phyloP scores from a whole-genome alignment of 164 flowering plant species.

The Vitis rupestris region DNA sequence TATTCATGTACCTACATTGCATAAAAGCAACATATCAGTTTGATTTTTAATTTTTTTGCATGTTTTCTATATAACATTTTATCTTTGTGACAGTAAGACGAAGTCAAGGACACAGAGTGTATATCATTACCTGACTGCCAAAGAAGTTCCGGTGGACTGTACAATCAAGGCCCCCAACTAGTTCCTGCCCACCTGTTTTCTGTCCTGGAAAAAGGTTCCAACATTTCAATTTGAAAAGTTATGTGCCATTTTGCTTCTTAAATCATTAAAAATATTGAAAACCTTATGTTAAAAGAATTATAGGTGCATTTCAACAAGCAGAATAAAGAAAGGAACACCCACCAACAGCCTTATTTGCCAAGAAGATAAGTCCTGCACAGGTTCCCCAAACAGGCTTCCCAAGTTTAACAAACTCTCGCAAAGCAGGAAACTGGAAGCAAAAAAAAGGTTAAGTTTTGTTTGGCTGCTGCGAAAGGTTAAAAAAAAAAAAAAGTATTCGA shows the following conservation, averaged over 20 bases:
- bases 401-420: slow-evolving; percentile 80
- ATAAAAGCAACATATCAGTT: too few species aligned
- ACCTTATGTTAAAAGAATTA: not conserved
- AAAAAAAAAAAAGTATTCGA: too few species aligned
- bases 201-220: slow-evolving; percentile 54
- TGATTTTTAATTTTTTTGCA: too few species aligned
- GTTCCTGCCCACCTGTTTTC: slow-evolving; percentile 84
- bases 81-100: too few species aligned
- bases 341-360: slow-evolving; percentile 85
- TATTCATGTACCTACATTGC: too few species aligned
- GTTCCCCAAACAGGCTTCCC: slow-evolving; percentile 99
- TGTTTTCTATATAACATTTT: too few species aligned
- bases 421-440: slow-evolving; percentile 75
- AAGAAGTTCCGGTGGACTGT: slow-evolving; percentile 90
- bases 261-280: not conserved
- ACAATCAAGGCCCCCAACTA: slow-evolving; percentile 92
- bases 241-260: not conserved
- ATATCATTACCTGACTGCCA: slow-evolving; percentile 80
- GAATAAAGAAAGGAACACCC: slow-evolving; percentile 13
- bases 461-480: not conserved
- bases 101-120: not conserved
- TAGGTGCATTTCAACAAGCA: not conserved
- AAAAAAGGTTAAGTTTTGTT: not conserved
- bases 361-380: slow-evolving; percentile 95
- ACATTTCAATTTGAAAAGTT: slow-evolving; percentile 6